Evolutionary conservation across 805 yeast species (phyloP), one percentile per base, ranked within the genome.

Genomic region (Priceomyces melissophilus): DNA sequence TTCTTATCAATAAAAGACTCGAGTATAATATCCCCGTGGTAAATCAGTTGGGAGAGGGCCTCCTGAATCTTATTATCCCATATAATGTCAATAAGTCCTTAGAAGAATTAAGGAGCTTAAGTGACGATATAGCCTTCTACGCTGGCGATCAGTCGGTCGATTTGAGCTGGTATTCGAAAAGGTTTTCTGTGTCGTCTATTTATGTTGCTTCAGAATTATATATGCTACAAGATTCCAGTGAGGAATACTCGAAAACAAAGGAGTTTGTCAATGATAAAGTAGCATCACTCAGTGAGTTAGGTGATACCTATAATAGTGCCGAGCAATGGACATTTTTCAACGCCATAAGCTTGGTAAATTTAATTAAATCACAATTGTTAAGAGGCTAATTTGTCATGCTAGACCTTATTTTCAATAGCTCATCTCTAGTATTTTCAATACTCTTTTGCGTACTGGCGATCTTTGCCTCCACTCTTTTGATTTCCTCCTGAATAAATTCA

Each of bases 81-180:
- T 71, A 74, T 38, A 83, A 86, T 55, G 35, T 83, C 26, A 58
- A 68, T 3, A 50, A 56, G 23, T 78, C 93, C 0, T 52, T 85
- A 37, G 76, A 75, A 29, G 95, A 87, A 54, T 73, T 93, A 42
- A 84, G 81, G 50, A 74, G 78, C 39, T 70, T 90, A 41, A 74
- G 88, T 10, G 98, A 91, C 63, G 98, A 93, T 57, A 72, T 91
- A 44, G 77, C 87, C 34, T 88, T 65, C 60, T 80, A 78, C 50
- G 81, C 96, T 0, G 93, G 90, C 9, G 97, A 90, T 57, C 55
- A 61, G 39, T 76, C 93, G 14, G 81, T 81, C 48, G 96, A 88
- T 60, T 82, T 85, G 58, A 84, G 87, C 3, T 91, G 99, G 99
- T 91, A 91, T 61, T 70, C 95, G n/a, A 86, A 89, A 56, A 71